A percentile compares a stretch with the other conserved stretches of the same genome.
phyloP scores from a whole-genome alignment of 2,329 filamentous ascomycete genomes.

The Cordyceps tenuipes region DNA sequence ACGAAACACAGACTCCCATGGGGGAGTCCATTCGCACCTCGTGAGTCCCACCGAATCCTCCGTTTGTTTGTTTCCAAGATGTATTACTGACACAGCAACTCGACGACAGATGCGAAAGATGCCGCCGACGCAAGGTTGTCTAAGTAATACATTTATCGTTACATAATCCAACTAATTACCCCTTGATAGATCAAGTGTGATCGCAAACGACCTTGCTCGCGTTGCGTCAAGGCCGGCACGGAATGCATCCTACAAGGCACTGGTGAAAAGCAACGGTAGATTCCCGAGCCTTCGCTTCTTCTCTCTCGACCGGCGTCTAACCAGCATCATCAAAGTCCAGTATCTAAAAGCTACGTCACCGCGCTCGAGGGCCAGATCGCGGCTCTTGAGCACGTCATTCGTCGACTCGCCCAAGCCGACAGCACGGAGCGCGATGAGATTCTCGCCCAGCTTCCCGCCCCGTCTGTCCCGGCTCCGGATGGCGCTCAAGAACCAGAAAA shows the following conservation, averaged over 20 bases:
- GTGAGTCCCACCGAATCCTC: constrained; percentile 19
- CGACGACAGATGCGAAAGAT: constrained; percentile 31
- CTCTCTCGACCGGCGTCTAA: neutral
- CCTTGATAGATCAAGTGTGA: constrained; percentile 43
- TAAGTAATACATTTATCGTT: neutral
- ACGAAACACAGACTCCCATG: constrained; percentile 23
- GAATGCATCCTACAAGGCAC: constrained; percentile 32
- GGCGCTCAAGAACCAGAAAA: constrained; percentile 2
- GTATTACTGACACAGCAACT: neutral
- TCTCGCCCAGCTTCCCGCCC: constrained; percentile 29
- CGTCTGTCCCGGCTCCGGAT: constrained; percentile 15
- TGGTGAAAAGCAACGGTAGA: constrained; percentile 34
- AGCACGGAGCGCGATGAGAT: constrained; percentile 32
- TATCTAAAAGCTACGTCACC: constrained; percentile 37
- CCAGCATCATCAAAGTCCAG: constrained; percentile 25
- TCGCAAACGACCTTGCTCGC: constrained; percentile 40
- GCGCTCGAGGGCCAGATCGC: constrained; percentile 39
- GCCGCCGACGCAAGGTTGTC: constrained; percentile 33
- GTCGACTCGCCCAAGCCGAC: constrained; percentile 33
- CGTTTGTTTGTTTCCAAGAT: neutral
- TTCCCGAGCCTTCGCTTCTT: neutral
- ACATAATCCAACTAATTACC: neutral
- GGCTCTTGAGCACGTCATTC: constrained; percentile 36
- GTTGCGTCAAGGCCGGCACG: constrained; percentile 34
- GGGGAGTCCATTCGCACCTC: constrained; percentile 29